Evolutionary conservation across 768 basidiomycete species (phyloP).

Genomic region (Plicaturopsis crispa): DNA sequence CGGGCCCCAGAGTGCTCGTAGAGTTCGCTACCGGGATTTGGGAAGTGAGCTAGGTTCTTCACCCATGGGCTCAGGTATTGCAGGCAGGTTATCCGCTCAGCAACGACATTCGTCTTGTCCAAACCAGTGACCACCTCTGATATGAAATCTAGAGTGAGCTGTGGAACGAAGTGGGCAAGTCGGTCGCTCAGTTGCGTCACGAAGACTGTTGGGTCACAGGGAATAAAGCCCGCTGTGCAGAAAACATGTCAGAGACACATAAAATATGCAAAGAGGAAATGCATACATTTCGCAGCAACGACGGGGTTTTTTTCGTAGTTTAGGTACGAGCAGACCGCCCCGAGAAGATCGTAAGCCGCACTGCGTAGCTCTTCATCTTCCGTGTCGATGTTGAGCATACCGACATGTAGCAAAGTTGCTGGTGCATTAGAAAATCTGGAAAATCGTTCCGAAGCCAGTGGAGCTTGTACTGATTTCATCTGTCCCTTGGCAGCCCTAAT

Average conservation of each 20-base stretch:
- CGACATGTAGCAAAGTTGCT: constrained; percentile 80
- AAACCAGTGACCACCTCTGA: constrained; percentile 74
- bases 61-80: constrained; percentile 89
- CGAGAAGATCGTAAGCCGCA: constrained; percentile 74
- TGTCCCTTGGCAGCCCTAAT: constrained; percentile 72
- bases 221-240: constrained; percentile 56
- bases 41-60: constrained; percentile 65
- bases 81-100: constrained; percentile 64
- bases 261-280: background rate
- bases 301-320: constrained; percentile 69
- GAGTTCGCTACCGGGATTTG: constrained; percentile 58
- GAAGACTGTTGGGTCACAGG: constrained; percentile 57
- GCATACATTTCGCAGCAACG: constrained; percentile 60
- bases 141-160: constrained; percentile 82
- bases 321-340: constrained; percentile 70
- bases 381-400: constrained; percentile 69
- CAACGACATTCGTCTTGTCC: constrained; percentile 34
- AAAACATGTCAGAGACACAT: background rate
- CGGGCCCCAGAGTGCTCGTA: constrained; percentile 69
- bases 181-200: constrained; percentile 62
- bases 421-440: constrained; percentile 80
- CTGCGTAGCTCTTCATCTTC: constrained; percentile 71
- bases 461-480: constrained; percentile 45
- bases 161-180: constrained; percentile 66
- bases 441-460: constrained; percentile 52